A percentile compares a stretch with the other conserved stretches of the same genome.
Evolutionary conservation across 129 eudicot species (phyloP).

Genomic region (Logfia minima): DNA sequence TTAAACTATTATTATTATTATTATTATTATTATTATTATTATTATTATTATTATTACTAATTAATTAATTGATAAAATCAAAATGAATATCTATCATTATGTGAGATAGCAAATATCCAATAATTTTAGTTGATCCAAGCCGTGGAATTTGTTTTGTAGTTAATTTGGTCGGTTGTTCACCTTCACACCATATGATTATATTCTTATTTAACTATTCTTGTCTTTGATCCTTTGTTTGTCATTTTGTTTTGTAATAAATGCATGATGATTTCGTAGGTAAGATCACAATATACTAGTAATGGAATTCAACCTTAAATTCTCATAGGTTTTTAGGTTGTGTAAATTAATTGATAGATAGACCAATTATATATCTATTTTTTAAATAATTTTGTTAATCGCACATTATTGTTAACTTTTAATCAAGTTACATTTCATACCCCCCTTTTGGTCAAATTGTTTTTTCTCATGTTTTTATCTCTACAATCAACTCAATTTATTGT

Average conservation of each 20-base stretch:
- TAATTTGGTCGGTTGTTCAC: constrained; percentile 30
- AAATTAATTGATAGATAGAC: background rate
- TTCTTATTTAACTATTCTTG: constrained; percentile 18
- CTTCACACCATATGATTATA: constrained; percentile 31
- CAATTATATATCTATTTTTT: background rate
- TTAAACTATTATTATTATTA: too few species aligned
- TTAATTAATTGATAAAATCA: too few species aligned
- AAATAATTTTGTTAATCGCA: too few species aligned
- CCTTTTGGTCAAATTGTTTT: too few species aligned
- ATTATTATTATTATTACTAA: too few species aligned
- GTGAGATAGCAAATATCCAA: constrained; percentile 16
- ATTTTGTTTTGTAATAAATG: background rate
- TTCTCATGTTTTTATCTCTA: too few species aligned
- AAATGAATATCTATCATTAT: background rate
- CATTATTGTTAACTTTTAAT: too few species aligned
- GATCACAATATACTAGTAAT: background rate
- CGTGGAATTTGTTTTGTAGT: constrained; percentile 25
- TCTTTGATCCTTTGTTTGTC: constrained; percentile 17
- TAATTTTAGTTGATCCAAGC: constrained; percentile 8
- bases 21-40: too few species aligned
- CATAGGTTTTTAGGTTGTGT: background rate
- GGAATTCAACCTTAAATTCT: background rate
- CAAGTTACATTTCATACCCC: too few species aligned
- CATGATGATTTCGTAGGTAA: background rate
- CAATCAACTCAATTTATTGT: too few species aligned